Base-by-base conservation (phyloP, 768 basidiomycete genomes). In the Termitomyces heimii region DNA sequence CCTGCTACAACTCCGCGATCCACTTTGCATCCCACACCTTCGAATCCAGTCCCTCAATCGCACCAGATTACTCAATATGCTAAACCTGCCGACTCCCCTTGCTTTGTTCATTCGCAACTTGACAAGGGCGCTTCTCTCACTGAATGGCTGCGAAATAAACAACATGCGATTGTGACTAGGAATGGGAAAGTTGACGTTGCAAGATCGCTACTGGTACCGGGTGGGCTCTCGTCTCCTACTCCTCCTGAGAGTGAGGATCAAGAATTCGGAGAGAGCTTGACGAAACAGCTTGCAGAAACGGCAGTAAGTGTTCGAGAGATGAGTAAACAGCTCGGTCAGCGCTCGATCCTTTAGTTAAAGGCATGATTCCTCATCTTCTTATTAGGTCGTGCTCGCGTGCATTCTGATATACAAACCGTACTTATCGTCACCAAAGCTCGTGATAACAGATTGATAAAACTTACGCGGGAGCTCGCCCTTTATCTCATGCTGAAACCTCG, bases 361-460 rank as follows among this genome's bases (percentile, higher is more conserved):
- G 48, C 35, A 43, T 51, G 16, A 28, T 40, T 49, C 35, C 53
- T 43, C 50, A 40, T 50, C 29, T 56, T 51, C 53, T 61, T 13
- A 24, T 6, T 65, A 98, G 95, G 96, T 53, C 89, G 96, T 55
- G 94, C 96, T 4, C 83, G 93, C 32, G 92, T 98, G 56, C 85
- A 85, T 50, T 89, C 92, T 16, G 89, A 91, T 66, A 94, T 98
- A 56, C 94, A 98, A 70, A 92, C 83, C 58, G 81, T 99, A 61
- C 80, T 99, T 57, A 93, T 99, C 69, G 86, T 99, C 63, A 99
- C 97, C 45, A 99, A 99, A 72, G 97, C 97, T 39, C 80, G 95
- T 52, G 97, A 99, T 76, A 99, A 98, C 69, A 81, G 93, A 53
- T 83, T 99, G 52, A 98, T 98, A 77, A 88, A 89, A 68, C 82